These are phyloP conservation scores for Hemileia vastatrix DNA, from an alignment of 1,284 basidiomycete species.

Conservation along the genomic window DNA sequence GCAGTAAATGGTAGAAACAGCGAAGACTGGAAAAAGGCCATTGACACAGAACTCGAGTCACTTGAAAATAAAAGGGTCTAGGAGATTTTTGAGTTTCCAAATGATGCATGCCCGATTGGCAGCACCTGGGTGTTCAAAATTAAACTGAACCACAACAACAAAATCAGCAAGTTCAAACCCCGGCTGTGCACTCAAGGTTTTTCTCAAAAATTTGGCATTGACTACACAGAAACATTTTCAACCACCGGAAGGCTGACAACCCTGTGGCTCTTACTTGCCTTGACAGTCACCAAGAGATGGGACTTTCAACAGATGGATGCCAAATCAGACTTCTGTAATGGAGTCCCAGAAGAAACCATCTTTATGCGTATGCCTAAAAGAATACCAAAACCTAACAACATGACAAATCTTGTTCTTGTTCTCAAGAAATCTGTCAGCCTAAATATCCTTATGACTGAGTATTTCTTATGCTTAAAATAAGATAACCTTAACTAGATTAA, in stretches of 20 bases:
- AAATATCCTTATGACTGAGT: no score
- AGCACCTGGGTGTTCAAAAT: constrained; percentile 46
- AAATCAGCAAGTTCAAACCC: constrained; percentile 45
- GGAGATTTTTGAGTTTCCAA: neutral
- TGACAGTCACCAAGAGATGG: constrained; percentile 42
- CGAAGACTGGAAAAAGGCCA: neutral
- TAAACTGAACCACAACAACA: constrained; percentile 45
- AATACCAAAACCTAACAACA: no score
- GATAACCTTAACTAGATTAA: no score
- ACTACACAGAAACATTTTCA: constrained; percentile 48
- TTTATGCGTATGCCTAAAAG: no score
- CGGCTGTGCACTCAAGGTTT: constrained; percentile 48
- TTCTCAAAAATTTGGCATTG: constrained; percentile 46
- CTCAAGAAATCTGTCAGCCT: no score
- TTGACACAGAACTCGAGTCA: no score
- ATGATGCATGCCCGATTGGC: constrained; percentile 28
- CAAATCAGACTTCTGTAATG: constrained; percentile 48
- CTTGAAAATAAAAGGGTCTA: neutral
- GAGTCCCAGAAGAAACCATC: constrained; percentile 46
- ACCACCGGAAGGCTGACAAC: constrained; percentile 46
- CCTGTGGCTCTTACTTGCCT: constrained; percentile 44
- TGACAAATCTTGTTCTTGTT: no score
- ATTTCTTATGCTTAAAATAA: no score
- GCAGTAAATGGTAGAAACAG: neutral
- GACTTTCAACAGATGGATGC: constrained; percentile 48